A percentile compares a stretch with the other conserved stretches of the same genome.
These are phyloP conservation scores for Acer yangbiense DNA, from an alignment of 345 rosid species.

Conservation along the genomic window DNA sequence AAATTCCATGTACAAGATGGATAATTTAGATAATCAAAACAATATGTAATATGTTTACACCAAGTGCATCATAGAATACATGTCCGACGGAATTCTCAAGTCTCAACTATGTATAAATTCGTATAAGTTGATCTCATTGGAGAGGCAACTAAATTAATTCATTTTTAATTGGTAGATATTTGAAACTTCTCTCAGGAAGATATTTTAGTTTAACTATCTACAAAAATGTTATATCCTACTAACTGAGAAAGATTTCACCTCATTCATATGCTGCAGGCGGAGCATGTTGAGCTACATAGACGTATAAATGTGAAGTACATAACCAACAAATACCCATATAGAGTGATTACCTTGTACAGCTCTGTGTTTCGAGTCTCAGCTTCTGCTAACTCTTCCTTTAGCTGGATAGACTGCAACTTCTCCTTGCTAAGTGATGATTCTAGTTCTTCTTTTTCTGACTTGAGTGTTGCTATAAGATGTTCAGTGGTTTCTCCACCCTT, in stretches of 20 bases:
- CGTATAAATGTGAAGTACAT: neutral
- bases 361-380: conserved; percentile 76
- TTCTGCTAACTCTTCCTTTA: conserved; percentile 76
- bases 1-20: neutral
- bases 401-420: conserved; percentile 61
- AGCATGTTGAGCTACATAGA: neutral
- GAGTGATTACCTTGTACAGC: conserved; percentile 66
- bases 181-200: neutral
- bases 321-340: neutral
- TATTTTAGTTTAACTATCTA: neutral
- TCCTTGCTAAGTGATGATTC: conserved; percentile 74
- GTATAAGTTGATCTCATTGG: neutral
- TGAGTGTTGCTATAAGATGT: conserved; percentile 50
- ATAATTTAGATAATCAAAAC: neutral
- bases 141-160: neutral
- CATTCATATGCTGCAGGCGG: neutral
- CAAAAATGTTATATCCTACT: neutral
- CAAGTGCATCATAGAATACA: neutral
- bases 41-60: neutral
- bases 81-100: neutral
- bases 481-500: conserved; percentile 52
- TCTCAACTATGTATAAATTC: neutral
- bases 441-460: conserved; percentile 81
- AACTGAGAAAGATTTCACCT: neutral
- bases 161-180: neutral